Conservation (phyloP, 164 flowering plant genomes). For the Pachysandra terminalis region DNA sequence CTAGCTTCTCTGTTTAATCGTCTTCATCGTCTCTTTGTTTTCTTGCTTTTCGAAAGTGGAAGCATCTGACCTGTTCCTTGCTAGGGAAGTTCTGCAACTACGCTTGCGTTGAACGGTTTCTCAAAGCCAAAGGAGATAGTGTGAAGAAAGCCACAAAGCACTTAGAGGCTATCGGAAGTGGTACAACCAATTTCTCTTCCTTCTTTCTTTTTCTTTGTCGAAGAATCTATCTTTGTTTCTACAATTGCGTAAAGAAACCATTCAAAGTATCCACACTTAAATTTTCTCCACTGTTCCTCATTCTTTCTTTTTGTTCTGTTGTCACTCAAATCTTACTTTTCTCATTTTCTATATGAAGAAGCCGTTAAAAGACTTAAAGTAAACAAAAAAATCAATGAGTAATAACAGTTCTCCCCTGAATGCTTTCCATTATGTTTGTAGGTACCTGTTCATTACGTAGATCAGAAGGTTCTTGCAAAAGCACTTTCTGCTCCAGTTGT, state of each 20-base stretch:
- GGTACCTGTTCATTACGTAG: too few relatives aligned
- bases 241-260: slow-evolving; percentile 12
- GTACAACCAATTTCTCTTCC: slow-evolving; percentile 37
- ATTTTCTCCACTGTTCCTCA: background rate
- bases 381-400: slow-evolving; percentile 5
- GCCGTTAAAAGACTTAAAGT: slow-evolving; percentile 20
- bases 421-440: too few relatives aligned
- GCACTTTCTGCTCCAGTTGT: too few relatives aligned
- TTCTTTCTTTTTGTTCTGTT: slow-evolving; percentile 17
- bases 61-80: background rate
- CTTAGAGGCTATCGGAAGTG: slow-evolving; percentile 63
- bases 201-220: slow-evolving; percentile 12
- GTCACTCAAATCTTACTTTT: slow-evolving; percentile 34
- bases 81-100: slow-evolving; percentile 91
- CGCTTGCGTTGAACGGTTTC: too few relatives aligned
- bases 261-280: background rate
- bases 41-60: background rate
- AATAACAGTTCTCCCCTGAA: too few relatives aligned
- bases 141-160: too few relatives aligned
- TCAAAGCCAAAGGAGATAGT: too few relatives aligned
- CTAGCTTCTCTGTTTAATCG: background rate
- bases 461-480: too few relatives aligned
- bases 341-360: slow-evolving; percentile 10
- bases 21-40: background rate
- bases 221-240: slow-evolving; percentile 16